Evolutionary conservation across 2,329 filamentous ascomycete genomes (phyloP), one percentile per base, ranked within the genome.

Genomic region (Atkinsonella texensis): DNA sequence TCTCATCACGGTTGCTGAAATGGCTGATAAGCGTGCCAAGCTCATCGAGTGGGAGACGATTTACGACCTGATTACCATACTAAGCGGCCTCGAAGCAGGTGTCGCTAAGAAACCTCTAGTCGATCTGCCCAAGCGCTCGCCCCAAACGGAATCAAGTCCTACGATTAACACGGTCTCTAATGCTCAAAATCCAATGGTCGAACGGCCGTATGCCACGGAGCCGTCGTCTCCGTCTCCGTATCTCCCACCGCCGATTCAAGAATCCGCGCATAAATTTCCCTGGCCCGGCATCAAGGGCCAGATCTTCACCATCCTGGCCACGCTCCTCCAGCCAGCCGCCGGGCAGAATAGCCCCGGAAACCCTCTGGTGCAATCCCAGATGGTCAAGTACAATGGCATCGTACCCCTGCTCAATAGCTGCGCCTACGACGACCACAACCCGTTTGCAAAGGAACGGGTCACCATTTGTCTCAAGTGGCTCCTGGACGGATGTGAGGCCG

Each of bases 41-140:
- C 77, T 97, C 40, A 87, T 94, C 48, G 85, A 95, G 57, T 97
- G 91, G 87, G 89, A 96, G 65, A 83, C 89, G 40, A 83, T 88
- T 1, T 91, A 89, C 62, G 91, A 97, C 64, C 78, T 97, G 5
- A 81, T 96, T 9, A 88, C 88, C 1, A 73, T 97, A 2, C 80
- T 97, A 43, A 87, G 87, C 59, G 89, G 90, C 52, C 78, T 97
- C 2, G 91, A 97, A 62, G 83, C 83, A 15, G 90, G 86, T 46
- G 91, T 96, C 23, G 85, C 87, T 12, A 93, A 93, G 67, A 87
- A 89, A 49, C 79, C 84, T 20, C 76, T 89, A 11, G 80, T 79
- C 12, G 67, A 69, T 42, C 56, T 67, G 52, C 64, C 70, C 7
- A 65, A 65, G 56, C 61, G 66, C 31, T 54, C 58, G 12, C 55